Evolutionary conservation across 2,329 filamentous ascomycete species (phyloP), one percentile per base, ranked within the genome.

Genomic region (Aspergillus proliferans): DNA sequence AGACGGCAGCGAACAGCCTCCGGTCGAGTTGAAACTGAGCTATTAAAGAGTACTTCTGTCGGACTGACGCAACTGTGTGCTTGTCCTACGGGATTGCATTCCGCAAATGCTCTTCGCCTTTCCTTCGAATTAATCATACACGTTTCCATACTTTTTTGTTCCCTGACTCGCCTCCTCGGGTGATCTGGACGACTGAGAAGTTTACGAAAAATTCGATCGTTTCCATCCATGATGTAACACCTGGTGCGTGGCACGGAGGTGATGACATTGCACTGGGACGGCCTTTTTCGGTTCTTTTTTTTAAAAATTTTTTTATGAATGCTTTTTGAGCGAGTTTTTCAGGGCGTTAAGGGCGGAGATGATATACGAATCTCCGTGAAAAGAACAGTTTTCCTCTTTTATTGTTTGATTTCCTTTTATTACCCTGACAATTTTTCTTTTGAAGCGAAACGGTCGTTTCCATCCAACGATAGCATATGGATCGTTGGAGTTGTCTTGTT

Each of bases 11-110:
- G 42, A 55, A 39, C 43, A 42, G 14, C 55, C 63, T 59, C 50
- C 69, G 60, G 40, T 71, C 69, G 63, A 81, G 74, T 64, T 76
- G 71, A 60, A 78, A 77, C 63, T 82, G 73, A 79, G 72, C 73
- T 64, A 73, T 70, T 57, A 73, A 74, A 21, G 9, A 10, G 10
- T 12, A 10, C 10, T 30, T 4, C 9, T 30, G 26, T 30, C 9
- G 9, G 10, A 40, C 7, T 40, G n/a, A 36, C 34, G 15, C 34
- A n/a, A 15, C 4, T 22, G 3, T 18, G 10, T 10, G n/a, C 22
- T 22, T 22, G 5, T 40, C 38, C 19, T 21, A 18, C 34, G 34
- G 34, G 14, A 36, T 36, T 36, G 26, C 26, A 30, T 4, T 7
- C 26, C 26, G 26, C 45, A 39, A 39, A 43, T 52, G 43, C 42